These are phyloP conservation scores for Blastobotrys muscicola DNA, from an alignment of 805 yeast genomes.

Conservation along the genomic window DNA sequence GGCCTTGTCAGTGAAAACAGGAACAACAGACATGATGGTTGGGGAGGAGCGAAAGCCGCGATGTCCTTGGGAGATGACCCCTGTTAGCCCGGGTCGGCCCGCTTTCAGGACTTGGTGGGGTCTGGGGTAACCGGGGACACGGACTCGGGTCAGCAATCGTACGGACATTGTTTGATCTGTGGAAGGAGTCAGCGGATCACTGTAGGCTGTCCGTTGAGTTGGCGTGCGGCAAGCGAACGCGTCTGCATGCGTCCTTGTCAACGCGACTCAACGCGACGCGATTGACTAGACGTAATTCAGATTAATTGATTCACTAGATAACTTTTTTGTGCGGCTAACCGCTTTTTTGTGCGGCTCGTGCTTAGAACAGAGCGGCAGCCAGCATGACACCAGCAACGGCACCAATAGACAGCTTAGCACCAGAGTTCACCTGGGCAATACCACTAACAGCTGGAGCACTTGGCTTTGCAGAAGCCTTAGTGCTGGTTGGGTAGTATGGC, in stretches of 20 bases:
- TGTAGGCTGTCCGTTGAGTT: no score
- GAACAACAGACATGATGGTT: neutral
- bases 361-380: neutral
- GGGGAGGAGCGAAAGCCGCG: neutral
- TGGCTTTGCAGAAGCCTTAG: no score
- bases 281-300: neutral
- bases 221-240: no score
- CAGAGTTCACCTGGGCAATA: neutral
- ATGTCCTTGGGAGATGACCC: neutral
- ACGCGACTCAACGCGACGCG: no score
- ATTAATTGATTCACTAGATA: neutral
- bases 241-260: no score
- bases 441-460: neutral
- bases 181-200: no score
- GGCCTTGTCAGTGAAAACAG: slow-evolving; percentile 35
- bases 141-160: neutral
- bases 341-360: neutral
- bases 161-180: neutral
- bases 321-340: neutral
- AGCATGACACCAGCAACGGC: neutral
- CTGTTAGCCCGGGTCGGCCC: neutral
- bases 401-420: neutral
- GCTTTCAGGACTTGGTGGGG: neutral
- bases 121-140: neutral
- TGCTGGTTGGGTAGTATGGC: no score